Percentiles rank a stretch among this genome's conserved stretches.
Conservation (phyloP, 2,329 filamentous ascomycete species). For the Diaporthe caulivora region DNA sequence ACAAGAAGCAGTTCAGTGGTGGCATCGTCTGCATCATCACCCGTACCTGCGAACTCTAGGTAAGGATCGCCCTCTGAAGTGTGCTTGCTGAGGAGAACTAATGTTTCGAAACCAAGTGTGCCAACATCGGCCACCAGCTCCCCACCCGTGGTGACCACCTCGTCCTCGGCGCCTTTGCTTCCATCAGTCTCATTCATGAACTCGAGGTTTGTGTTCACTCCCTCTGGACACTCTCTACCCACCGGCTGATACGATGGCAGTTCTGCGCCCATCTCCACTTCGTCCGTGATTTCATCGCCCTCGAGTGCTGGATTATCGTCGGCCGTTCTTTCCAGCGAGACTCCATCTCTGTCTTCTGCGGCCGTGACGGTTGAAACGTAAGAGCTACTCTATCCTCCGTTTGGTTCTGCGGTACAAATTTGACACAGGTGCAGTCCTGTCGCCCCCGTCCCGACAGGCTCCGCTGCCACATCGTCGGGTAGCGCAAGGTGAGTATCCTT, state of each 20-base stretch:
- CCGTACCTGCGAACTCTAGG: conserved; percentile 27
- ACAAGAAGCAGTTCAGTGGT: conserved; percentile 19
- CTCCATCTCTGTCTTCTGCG: neutral
- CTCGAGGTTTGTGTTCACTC: conserved; percentile 31
- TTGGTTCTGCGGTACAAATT: conserved; percentile 39
- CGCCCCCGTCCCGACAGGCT: conserved; percentile 29
- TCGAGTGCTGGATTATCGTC: conserved; percentile 6
- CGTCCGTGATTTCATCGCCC: neutral
- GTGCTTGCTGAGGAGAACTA: neutral
- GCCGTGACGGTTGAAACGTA: conserved; percentile 30
- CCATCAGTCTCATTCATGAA: conserved; percentile 8
- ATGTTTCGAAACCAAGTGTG: neutral
- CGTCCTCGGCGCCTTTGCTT: conserved; percentile 6
- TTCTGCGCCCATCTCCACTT: neutral
- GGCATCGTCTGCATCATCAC: conserved; percentile 13
- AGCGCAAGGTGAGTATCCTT: conserved; percentile 27
- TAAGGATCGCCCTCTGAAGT: neutral
- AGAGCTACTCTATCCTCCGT: conserved; percentile 5
- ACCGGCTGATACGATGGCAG: conserved; percentile 15
- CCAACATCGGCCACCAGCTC: conserved; percentile 4
- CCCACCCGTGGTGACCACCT: neutral
- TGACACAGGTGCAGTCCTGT: conserved; percentile 40
- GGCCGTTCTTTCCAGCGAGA: neutral
- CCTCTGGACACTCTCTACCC: too few relatives aligned
- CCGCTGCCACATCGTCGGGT: neutral